These are phyloP conservation scores for Daldinia concentrica DNA, from an alignment of 495 filamentous ascomycete species.

Conservation along the genomic window DNA sequence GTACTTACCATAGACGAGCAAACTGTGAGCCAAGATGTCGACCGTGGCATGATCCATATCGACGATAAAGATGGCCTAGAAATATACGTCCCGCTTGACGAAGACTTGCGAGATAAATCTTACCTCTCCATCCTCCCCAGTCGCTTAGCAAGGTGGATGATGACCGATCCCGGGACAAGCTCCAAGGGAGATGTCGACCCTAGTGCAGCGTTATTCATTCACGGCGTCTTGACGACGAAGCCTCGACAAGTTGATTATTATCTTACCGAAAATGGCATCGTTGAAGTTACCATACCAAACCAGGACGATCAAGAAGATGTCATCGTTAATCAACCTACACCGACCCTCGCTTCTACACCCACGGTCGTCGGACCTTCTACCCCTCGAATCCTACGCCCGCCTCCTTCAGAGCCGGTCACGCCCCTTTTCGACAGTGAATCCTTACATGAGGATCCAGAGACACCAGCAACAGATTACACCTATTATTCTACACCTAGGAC, in stretches of 20 bases:
- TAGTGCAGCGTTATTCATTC: background rate
- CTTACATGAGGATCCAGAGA: background rate
- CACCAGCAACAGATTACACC: constrained; percentile 7
- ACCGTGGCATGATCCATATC: constrained; percentile 47
- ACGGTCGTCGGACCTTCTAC: constrained; percentile 15
- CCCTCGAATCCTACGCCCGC: constrained; percentile 3
- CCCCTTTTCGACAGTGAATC: constrained; percentile 7
- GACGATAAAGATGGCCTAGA: constrained; percentile 41
- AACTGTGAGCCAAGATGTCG: constrained; percentile 27
- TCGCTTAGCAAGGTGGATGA: constrained; percentile 48
- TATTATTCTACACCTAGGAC: background rate
- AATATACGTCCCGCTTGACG: constrained; percentile 53
- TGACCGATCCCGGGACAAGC: constrained; percentile 45
- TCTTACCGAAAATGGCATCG: constrained; percentile 23
- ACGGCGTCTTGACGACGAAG: constrained; percentile 19
- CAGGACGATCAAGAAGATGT: constrained; percentile 7
- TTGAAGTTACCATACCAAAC: constrained; percentile 20
- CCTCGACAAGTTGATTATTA: constrained; percentile 30
- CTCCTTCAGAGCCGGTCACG: constrained; percentile 3
- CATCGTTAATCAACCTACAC: background rate
- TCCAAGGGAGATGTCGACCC: constrained; percentile 9
- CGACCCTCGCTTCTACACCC: constrained; percentile 11
- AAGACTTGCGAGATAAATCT: constrained; percentile 46
- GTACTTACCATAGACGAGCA: constrained; percentile 42
- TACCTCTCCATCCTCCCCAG: constrained; percentile 48